phyloP scores from a whole-genome alignment of 257 asterid species.

The Salvia hispanica region DNA sequence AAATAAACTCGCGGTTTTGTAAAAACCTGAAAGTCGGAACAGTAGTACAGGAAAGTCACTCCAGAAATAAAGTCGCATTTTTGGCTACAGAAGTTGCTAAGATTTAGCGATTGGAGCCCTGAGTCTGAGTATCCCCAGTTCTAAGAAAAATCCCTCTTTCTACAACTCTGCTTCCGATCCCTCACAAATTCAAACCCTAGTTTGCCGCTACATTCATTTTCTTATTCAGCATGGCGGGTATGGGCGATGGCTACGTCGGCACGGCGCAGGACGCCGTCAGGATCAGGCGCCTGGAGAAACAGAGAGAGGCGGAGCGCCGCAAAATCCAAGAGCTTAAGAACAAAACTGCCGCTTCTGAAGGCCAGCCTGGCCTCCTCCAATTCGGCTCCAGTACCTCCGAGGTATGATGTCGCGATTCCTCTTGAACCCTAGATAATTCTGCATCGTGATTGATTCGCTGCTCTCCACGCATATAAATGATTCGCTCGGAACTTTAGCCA shows the following conservation, averaged over 20 bases:
- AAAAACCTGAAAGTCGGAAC: no score
- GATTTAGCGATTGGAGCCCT: not conserved
- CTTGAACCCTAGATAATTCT: not conserved
- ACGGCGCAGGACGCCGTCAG: conserved; percentile 95
- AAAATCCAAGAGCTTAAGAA: conserved; percentile 94
- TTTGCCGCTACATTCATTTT: not conserved
- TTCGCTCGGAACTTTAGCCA: conserved; percentile 2
- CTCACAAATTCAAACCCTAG: conserved; percentile 31
- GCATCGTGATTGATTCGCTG: not conserved
- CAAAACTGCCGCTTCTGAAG: conserved; percentile 79
- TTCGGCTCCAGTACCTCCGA: conserved; percentile 98
- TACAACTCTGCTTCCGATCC: not conserved
- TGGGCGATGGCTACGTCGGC: conserved; percentile 99
- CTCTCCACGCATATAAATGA: not conserved
- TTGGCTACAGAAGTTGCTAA: not conserved
- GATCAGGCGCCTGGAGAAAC: conserved; percentile 95
- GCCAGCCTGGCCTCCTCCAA: conserved; percentile 92
- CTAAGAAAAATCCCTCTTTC: not conserved
- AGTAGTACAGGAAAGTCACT: no score
- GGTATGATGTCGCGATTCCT: conserved; percentile 40
- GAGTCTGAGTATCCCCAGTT: not conserved
- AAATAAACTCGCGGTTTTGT: no score
- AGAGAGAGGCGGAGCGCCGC: conserved; percentile 96
- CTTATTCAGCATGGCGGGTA: conserved; percentile 70
- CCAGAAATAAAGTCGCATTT: no score